phyloP scores from a whole-genome alignment of 2,329 filamentous ascomycete genomes.

The Colletotrichum sidae region DNA sequence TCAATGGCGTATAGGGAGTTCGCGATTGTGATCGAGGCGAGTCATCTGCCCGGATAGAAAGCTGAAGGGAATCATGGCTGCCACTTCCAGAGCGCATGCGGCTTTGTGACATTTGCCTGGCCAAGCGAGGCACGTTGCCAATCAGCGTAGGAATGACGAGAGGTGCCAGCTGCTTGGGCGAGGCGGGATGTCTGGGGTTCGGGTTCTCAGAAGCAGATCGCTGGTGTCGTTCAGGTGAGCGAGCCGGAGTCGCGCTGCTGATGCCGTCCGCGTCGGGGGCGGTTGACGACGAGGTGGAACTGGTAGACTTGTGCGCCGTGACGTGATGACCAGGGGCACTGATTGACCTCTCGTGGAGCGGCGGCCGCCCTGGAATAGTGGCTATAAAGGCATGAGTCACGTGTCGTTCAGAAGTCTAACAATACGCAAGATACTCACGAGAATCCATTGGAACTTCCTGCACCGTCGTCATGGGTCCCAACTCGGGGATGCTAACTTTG shows the following conservation, averaged over 20 bases:
- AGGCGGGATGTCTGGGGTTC: conserved; percentile 49
- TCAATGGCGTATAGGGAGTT: conserved; percentile 59
- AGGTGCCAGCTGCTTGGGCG: conserved; percentile 66
- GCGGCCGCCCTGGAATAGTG: conserved; percentile 74
- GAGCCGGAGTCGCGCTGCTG: conserved; percentile 6
- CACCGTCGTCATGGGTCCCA: conserved; percentile 76
- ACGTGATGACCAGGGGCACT: conserved; percentile 68
- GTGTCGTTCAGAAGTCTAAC: not conserved
- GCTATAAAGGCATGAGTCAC: conserved; percentile 54
- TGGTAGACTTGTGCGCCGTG: conserved; percentile 57
- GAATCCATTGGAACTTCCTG: conserved; percentile 77
- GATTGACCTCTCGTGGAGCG: conserved; percentile 72
- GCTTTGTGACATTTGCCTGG: conserved; percentile 54
- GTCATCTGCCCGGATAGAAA: conserved; percentile 56
- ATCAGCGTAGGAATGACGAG: conserved; percentile 62
- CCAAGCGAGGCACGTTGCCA: conserved; percentile 34
- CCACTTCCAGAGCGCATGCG: conserved; percentile 60
- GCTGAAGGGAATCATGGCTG: conserved; percentile 53
- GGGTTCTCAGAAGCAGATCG: conserved; percentile 35
- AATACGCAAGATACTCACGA: conserved; percentile 61
- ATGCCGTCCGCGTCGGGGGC: conserved; percentile 35
- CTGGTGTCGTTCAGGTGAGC: conserved; percentile 33
- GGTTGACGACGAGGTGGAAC: conserved; percentile 48
- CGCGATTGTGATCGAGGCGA: conserved; percentile 56
- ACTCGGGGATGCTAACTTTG: conserved; percentile 73